Conservation (phyloP, 257 asterid genomes). For the Capsicum baccatum region DNA sequence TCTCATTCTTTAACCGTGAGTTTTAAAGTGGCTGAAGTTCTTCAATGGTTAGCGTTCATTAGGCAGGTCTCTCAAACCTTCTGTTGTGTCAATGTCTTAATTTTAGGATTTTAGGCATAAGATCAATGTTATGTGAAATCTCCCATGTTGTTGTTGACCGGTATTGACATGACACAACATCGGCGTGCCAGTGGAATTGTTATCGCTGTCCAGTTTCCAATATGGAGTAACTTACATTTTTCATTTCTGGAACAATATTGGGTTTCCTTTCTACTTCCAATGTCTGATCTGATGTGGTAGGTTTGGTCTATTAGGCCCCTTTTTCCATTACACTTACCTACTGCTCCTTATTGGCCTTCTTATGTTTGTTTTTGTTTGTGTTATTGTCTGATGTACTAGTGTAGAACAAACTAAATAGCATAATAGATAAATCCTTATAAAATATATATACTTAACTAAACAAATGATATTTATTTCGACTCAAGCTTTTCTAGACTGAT, state of each 20-base stretch:
- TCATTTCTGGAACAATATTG: background rate
- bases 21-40: constrained; percentile 10
- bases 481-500: background rate
- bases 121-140: constrained; percentile 1
- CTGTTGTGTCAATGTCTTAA: background rate
- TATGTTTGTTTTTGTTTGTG: background rate
- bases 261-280: background rate
- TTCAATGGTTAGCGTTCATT: background rate
- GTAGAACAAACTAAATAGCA: background rate
- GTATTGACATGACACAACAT: constrained; percentile 17
- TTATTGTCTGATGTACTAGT: background rate
- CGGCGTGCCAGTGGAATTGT: background rate
- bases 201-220: background rate
- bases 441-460: background rate
- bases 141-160: background rate
- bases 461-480: background rate
- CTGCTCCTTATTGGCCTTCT: background rate
- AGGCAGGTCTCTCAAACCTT: constrained; percentile 25
- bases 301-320: background rate
- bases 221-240: background rate
- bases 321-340: background rate
- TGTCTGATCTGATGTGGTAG: too few species aligned
- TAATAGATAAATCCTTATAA: background rate
- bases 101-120: background rate
- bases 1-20: constrained; percentile 16